Conservation (phyloP, 2,329 filamentous ascomycete species). For the Biscogniauxia mediterranea region DNA sequence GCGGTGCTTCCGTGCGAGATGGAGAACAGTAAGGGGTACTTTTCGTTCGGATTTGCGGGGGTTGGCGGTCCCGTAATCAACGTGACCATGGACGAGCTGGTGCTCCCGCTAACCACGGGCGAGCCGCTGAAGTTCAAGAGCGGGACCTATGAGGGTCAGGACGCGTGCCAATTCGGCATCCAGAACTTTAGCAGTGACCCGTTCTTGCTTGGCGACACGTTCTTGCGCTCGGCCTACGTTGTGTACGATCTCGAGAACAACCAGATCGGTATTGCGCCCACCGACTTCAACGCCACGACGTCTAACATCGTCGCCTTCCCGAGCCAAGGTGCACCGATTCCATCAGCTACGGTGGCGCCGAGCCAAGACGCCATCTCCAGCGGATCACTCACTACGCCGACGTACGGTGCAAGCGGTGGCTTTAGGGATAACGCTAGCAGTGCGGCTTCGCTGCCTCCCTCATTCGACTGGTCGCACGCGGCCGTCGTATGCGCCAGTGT, state of each 20-base stretch:
- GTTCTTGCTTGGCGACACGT: slow-evolving; percentile 56
- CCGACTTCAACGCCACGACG: slow-evolving; percentile 53
- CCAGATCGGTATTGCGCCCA: slow-evolving; percentile 52
- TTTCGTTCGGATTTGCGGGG: slow-evolving; percentile 54
- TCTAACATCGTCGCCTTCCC: slow-evolving; percentile 51
- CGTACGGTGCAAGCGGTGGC: slow-evolving; percentile 36
- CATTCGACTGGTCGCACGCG: slow-evolving; percentile 24
- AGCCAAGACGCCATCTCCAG: slow-evolving; percentile 32
- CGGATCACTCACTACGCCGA: slow-evolving; percentile 22
- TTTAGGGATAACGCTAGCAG: slow-evolving; percentile 30
- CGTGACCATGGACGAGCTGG: slow-evolving; percentile 55
- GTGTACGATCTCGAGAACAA: slow-evolving; percentile 60
- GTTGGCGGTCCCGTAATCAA: slow-evolving; percentile 48
- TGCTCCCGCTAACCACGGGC: slow-evolving; percentile 44
- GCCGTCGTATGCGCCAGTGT: slow-evolving; percentile 31
- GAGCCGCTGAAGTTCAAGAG: slow-evolving; percentile 35
- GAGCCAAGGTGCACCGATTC: slow-evolving; percentile 49
- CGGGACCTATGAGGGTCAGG: slow-evolving; percentile 44
- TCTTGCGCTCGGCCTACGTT: slow-evolving; percentile 59
- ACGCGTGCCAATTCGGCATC: slow-evolving; percentile 56
- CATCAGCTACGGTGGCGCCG: slow-evolving; percentile 46
- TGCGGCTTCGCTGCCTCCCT: slow-evolving; percentile 15
- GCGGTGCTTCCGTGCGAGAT: slow-evolving; percentile 52
- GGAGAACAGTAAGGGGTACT: slow-evolving; percentile 44
- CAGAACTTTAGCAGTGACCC: slow-evolving; percentile 44